Conservation (phyloP, 1,139 yeast species). For the Magnusiomyces clavatus region DNA sequence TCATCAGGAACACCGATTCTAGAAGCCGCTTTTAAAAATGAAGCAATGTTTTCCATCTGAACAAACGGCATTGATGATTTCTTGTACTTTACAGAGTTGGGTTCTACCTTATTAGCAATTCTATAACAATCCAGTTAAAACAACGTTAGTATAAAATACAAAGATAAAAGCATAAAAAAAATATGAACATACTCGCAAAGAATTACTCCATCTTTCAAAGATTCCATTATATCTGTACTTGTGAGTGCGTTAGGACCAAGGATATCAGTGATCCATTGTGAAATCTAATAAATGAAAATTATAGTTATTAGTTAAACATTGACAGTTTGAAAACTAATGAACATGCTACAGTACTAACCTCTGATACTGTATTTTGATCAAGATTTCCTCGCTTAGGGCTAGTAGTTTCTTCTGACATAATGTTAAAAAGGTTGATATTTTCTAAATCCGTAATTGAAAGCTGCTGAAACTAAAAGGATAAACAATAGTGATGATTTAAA, state of each 20-base stretch:
- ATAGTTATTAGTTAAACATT: background rate
- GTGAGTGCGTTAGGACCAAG: constrained; percentile 14
- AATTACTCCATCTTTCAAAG: constrained; percentile 57
- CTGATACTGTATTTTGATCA: constrained; percentile 4
- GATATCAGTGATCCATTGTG: constrained; percentile 25
- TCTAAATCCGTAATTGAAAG: background rate
- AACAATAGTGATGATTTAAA: no score
- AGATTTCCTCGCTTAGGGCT: background rate
- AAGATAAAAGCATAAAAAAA: background rate
- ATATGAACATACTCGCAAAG: constrained; percentile 45
- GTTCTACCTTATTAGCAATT: constrained; percentile 35
- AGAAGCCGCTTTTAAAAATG: constrained; percentile 53
- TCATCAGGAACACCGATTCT: constrained; percentile 73
- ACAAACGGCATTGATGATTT: constrained; percentile 74
- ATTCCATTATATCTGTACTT: constrained; percentile 37
- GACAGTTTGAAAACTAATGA: no score
- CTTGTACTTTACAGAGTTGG: constrained; percentile 44
- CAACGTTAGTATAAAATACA: background rate
- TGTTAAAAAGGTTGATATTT: background rate
- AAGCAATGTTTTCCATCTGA: constrained; percentile 79
- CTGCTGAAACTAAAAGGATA: background rate
- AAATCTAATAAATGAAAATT: constrained; percentile 16
- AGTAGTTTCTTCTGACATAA: background rate
- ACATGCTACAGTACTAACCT: constrained; percentile 5
- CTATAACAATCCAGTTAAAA: no score